A percentile compares a stretch with the other conserved stretches of the same genome.
Evolutionary conservation across 352 stramenopile species (phyloP).

Genomic region (Pythium scleroteichum): DNA sequence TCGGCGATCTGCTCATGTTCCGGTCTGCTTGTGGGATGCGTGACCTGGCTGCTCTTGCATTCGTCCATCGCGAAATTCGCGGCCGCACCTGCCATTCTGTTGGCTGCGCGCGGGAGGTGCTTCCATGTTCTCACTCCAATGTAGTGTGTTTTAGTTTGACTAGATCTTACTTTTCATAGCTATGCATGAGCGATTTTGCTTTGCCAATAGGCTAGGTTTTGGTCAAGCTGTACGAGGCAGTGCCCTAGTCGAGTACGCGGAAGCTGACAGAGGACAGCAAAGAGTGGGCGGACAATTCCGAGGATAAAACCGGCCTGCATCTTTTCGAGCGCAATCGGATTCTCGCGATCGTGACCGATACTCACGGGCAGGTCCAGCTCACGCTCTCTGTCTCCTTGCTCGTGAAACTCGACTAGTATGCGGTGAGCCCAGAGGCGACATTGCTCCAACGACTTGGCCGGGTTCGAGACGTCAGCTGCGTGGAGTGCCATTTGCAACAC

Average conservation of each 20-base stretch:
- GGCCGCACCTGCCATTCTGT: no score
- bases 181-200: constrained; percentile 45
- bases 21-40: no score
- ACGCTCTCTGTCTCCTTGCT: constrained; percentile 94
- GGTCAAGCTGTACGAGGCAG: constrained; percentile 67
- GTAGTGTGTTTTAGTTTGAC: no score
- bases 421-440: constrained; percentile 88
- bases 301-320: constrained; percentile 95
- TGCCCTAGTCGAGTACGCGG: constrained; percentile 52
- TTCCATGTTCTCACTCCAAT: no score
- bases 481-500: constrained; percentile 84
- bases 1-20: no score
- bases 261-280: constrained; percentile 55
- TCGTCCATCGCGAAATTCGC: no score
- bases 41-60: no score
- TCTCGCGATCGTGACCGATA: constrained; percentile 89
- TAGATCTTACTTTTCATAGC: not conserved
- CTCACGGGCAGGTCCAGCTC: constrained; percentile 81
- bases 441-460: constrained; percentile 75
- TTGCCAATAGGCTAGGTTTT: constrained; percentile 72
- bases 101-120: no score
- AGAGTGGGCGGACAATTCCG: constrained; percentile 86
- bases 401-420: constrained; percentile 93
- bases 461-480: constrained; percentile 94
- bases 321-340: constrained; percentile 84